Conservation (phyloP, 805 yeast genomes). For the Hanseniaspora occidentalis region DNA sequence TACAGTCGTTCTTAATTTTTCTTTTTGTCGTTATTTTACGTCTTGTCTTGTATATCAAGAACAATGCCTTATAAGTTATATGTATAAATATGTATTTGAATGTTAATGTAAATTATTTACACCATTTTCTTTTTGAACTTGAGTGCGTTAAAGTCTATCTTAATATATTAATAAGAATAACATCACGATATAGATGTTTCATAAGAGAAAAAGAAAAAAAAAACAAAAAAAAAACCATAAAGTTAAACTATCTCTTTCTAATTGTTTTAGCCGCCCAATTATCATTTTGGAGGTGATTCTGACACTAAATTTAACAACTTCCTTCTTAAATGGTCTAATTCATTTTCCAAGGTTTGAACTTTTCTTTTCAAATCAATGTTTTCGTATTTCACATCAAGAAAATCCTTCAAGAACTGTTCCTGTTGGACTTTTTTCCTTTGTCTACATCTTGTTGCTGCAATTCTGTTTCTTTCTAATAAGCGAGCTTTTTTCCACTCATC, state of each 20-base stretch:
- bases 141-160: too few species aligned
- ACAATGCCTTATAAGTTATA: too few species aligned
- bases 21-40: too few species aligned
- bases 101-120: too few species aligned
- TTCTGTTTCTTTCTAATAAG: conserved; percentile 45
- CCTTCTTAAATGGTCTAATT: not conserved
- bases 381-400: conserved; percentile 35
- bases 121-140: too few species aligned
- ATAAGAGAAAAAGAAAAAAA: not conserved
- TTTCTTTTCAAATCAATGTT: conserved; percentile 28
- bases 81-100: too few species aligned
- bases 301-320: not conserved
- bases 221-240: not conserved
- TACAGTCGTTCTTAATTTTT: too few species aligned
- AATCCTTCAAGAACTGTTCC: conserved; percentile 49
- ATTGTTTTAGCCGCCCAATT: too few species aligned
- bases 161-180: too few species aligned
- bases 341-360: conserved; percentile 11
- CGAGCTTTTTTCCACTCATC: conserved; percentile 59
- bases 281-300: not conserved
- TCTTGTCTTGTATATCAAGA: too few species aligned
- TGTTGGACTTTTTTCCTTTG: conserved; percentile 61
- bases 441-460: conserved; percentile 61
- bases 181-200: not conserved
- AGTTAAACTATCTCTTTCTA: too few species aligned